phyloP scores from a whole-genome alignment of 257 asterid species.

The Forsythia suspensa region DNA sequence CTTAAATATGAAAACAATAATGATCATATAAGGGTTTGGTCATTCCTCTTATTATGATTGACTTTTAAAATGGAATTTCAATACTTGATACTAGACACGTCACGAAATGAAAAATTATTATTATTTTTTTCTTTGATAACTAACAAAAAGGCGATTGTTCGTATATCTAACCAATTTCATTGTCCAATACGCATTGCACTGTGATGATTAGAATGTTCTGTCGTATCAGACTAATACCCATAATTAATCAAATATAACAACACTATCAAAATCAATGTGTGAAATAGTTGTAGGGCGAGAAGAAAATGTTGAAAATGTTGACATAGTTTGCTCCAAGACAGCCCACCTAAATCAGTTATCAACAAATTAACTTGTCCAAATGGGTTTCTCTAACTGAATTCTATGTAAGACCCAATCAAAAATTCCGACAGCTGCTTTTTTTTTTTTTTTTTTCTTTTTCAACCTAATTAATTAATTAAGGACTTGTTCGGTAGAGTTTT shows the following conservation, averaged over 20 bases:
- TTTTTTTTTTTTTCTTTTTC: background rate
- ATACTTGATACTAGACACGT: background rate
- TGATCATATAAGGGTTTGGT: no score
- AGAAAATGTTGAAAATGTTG: background rate
- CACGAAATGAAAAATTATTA: background rate
- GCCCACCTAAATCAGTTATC: background rate
- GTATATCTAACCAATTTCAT: background rate
- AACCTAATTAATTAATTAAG: constrained; percentile 28
- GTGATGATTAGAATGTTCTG: no score
- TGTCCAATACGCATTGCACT: no score
- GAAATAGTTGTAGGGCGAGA: background rate
- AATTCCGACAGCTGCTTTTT: background rate
- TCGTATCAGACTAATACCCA: no score
- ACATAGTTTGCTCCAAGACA: background rate
- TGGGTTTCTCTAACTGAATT: constrained; percentile 20
- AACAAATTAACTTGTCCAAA: constrained; percentile 9
- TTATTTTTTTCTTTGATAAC: background rate
- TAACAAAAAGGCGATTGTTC: background rate
- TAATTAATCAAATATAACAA: background rate
- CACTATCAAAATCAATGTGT: no score
- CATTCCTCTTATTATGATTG: background rate
- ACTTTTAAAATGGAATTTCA: background rate
- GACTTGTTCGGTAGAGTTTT: no score
- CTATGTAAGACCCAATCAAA: constrained; percentile 5
- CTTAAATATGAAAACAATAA: no score